Conservation (phyloP, 257 asterid genomes). For the Solanum megistacrolobum region DNA sequence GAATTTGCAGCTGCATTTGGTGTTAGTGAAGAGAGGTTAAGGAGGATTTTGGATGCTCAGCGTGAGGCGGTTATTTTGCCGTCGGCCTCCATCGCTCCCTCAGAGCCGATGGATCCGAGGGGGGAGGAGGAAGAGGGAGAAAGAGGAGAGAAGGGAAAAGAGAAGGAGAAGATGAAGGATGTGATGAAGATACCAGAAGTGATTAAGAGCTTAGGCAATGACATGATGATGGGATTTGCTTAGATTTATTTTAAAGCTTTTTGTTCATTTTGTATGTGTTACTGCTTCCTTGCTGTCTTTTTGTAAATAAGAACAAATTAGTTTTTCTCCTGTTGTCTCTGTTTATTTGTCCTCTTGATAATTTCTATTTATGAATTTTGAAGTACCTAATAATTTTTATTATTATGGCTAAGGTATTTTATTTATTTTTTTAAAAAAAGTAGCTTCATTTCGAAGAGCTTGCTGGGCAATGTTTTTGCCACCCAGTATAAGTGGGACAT, state of each 20-base stretch:
- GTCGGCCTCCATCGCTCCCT: constrained; percentile 34
- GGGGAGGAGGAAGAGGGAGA: neutral
- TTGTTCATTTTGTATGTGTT: neutral
- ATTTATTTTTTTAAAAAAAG: too few species aligned
- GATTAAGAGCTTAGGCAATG: constrained; percentile 25
- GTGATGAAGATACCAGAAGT: constrained; percentile 1
- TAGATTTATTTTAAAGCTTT: neutral
- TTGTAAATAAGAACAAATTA: neutral
- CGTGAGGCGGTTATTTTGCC: constrained; percentile 47
- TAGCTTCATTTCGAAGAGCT: too few species aligned
- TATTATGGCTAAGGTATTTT: too few species aligned
- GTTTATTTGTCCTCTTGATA: neutral
- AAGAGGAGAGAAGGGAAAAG: neutral
- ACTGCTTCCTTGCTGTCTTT: neutral
- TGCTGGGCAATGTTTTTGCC: too few species aligned
- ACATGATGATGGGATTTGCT: constrained; percentile 26
- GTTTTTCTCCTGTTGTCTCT: neutral
- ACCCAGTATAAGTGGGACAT: too few species aligned
- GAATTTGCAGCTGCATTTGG: constrained; percentile 71
- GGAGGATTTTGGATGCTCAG: constrained; percentile 35
- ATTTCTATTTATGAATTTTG: too few species aligned
- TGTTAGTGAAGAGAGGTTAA: constrained; percentile 35
- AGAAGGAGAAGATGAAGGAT: neutral
- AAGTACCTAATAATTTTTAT: too few species aligned
- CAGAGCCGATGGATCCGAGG: neutral